phyloP scores from a whole-genome alignment of 83 land plant genomes.

The Picea abies region DNA sequence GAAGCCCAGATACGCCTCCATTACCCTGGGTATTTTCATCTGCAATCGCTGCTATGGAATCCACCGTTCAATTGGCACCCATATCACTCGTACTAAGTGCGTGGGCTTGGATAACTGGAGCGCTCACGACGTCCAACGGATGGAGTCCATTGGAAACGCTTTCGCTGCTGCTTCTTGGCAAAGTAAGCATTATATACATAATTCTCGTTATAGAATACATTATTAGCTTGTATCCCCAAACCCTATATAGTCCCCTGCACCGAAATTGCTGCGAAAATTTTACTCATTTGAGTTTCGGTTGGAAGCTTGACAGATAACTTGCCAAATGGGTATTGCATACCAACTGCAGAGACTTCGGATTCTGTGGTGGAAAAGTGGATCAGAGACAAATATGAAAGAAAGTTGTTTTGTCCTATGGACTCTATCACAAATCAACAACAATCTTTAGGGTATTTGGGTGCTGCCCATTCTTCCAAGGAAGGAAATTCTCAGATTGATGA shows the following conservation, averaged over 20 bases:
- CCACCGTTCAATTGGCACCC: slow-evolving; percentile 36
- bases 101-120: slow-evolving; percentile 37
- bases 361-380: slow-evolving; percentile 37
- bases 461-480: background rate
- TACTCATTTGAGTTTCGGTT: background rate
- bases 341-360: slow-evolving; percentile 26
- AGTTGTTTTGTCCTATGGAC: slow-evolving; percentile 32
- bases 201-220: slow-evolving; percentile 11
- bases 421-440: background rate
- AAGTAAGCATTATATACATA: slow-evolving; percentile 12
- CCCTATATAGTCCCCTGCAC: too few species aligned
- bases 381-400: slow-evolving; percentile 43
- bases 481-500: background rate
- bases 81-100: slow-evolving; percentile 42
- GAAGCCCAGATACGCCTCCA: slow-evolving; percentile 41
- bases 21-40: slow-evolving; percentile 31
- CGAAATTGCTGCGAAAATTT: too few species aligned
- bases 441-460: background rate
- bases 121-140: slow-evolving; percentile 26
- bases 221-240: too few species aligned
- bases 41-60: slow-evolving; percentile 51
- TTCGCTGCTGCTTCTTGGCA: slow-evolving; percentile 41
- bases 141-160: slow-evolving; percentile 31
- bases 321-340: slow-evolving; percentile 22
- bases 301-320: slow-evolving; percentile 18